Conservation (phyloP, 2,329 filamentous ascomycete species). For the Bertia moriformis region DNA sequence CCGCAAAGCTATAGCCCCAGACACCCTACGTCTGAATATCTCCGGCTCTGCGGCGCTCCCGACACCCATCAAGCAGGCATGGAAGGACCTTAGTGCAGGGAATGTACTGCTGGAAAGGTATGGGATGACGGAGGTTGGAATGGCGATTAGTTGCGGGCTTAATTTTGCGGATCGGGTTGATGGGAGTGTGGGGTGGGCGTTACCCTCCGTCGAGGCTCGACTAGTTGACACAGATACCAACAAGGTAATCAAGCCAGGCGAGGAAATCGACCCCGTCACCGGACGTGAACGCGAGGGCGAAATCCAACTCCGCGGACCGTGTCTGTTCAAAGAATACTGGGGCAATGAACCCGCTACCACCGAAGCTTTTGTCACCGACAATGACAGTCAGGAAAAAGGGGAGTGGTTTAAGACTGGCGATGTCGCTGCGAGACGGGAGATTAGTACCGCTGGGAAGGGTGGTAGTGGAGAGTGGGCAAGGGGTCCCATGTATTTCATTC, state of each 20-base stretch:
- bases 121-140: slow-evolving; percentile 97
- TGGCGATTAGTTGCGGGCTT: slow-evolving; percentile 88
- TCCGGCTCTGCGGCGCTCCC: slow-evolving; percentile 90
- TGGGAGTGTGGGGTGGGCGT: slow-evolving; percentile 82
- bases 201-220: slow-evolving; percentile 74
- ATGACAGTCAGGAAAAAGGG: slow-evolving; percentile 43
- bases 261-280: slow-evolving; percentile 34
- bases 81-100: slow-evolving; percentile 65
- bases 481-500: slow-evolving; percentile 76
- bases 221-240: slow-evolving; percentile 71
- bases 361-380: slow-evolving; percentile 71
- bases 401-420: slow-evolving; percentile 95
- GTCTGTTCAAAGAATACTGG: slow-evolving; percentile 88
- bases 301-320: slow-evolving; percentile 82
- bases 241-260: slow-evolving; percentile 47
- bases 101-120: slow-evolving; percentile 89
- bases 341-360: slow-evolving; percentile 67
- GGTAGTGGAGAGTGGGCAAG: slow-evolving; percentile 38
- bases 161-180: slow-evolving; percentile 66
- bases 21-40: slow-evolving; percentile 74
- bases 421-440: slow-evolving; percentile 53
- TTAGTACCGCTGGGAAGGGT: slow-evolving; percentile 27
- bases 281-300: slow-evolving; percentile 65
- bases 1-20: slow-evolving; percentile 55
- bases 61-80: slow-evolving; percentile 72